Evolutionary conservation across 2,329 filamentous ascomycete species (phyloP), one percentile per base, ranked within the genome.

Genomic region (Penicillium sp.): DNA sequence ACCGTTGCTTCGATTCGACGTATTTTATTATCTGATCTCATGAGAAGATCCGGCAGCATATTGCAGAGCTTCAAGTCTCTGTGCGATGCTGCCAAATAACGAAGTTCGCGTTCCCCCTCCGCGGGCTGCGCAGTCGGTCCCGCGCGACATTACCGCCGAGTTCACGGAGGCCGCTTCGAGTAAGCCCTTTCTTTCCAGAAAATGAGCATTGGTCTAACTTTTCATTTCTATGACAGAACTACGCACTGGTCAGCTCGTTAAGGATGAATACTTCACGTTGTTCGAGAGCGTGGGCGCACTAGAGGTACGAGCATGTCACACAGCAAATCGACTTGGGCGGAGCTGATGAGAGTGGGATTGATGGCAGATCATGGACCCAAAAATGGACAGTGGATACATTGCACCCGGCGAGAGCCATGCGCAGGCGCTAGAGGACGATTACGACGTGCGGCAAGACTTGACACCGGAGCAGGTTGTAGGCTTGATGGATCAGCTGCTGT

Each of bases 321-420:
- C 50, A 34, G 7, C 45, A 21, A 50, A 33, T 31, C 36, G 51
- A 56, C 52, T 42, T 10, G 31, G 33, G 43, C 41, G 18, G 33
- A 45, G 48, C 65, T 66, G 50, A 68, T 48, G 21, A 47, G 42
- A 13, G 33, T 13, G 36, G 26, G 49, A 21, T 31, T 33, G 36
- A 7, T 41, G 24, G 47, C 65, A 99, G 94, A 96, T 99, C 64
- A 96, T 96, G 90, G 94, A 99, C 67, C 86, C 89, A 1, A 99
- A 97, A 74, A 99, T 99, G 94, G 94, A 99, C 72, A 96, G 90
- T 67, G 94, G 94, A 26, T 91, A 87, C 60, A 78, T 95, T 6
- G 81, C 84, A 18, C 84, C 87, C 7, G 88, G 86, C 28, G 90
- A 96, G 65, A 71, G 65, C 42, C 60, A 67, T 36, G 66, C 64